A percentile compares a stretch with the other conserved stretches of the same genome.
Conservation (phyloP, 73 alveolate genomes). For the Stentor coeruleus region DNA sequence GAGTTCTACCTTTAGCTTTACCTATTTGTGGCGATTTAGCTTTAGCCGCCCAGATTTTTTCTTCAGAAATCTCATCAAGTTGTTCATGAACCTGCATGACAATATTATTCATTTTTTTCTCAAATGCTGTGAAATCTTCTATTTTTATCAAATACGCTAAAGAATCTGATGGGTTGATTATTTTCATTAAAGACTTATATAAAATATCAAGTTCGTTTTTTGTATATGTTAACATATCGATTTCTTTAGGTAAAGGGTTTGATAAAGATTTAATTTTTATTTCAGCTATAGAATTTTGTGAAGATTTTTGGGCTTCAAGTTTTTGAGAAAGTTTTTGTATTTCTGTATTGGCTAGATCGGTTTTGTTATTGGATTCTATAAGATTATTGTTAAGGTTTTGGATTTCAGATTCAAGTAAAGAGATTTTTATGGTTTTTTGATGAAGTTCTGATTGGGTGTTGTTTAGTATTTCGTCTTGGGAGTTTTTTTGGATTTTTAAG, state of each 20-base stretch:
- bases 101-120: background rate
- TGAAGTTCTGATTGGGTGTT: background rate
- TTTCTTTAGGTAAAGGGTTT: background rate
- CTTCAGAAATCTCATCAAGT: background rate
- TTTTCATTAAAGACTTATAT: background rate
- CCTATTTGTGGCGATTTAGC: background rate
- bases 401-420: background rate
- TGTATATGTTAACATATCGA: background rate
- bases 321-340: background rate
- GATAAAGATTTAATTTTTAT: no score
- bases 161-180: background rate
- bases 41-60: background rate
- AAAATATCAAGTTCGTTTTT: background rate
- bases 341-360: background rate
- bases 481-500: background rate
- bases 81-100: conserved; percentile 13
- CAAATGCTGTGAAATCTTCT: background rate
- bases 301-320: background rate
- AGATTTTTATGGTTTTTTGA: background rate
- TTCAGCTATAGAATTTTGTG: no score
- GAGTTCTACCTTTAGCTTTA: background rate
- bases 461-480: background rate
- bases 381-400: background rate
- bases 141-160: background rate
- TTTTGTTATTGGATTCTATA: background rate